Conservation (phyloP, 306 rosid species). For the Oxytropis ochrocephala region DNA sequence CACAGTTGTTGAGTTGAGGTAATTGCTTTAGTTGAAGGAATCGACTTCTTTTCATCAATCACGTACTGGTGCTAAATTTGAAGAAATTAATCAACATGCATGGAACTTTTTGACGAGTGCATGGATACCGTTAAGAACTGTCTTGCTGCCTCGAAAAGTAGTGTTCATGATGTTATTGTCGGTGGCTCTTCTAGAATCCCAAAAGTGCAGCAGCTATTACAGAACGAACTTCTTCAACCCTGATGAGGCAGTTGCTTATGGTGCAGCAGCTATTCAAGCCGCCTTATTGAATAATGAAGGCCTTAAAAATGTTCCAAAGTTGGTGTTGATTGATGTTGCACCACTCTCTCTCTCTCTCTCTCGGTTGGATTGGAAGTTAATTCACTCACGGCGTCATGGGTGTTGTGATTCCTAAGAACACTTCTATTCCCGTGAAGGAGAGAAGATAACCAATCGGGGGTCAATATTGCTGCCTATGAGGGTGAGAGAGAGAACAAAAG, state of each 20-base stretch:
- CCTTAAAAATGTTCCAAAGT: no score
- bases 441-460: constrained; percentile 12
- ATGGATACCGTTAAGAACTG: no score
- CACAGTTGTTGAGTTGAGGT: constrained; percentile 36
- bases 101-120: no score
- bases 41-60: no score
- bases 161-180: constrained; percentile 29
- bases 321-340: background rate
- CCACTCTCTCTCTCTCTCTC: background rate
- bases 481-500: constrained; percentile 48
- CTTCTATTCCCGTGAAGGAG: background rate
- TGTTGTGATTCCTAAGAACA: constrained; percentile 2
- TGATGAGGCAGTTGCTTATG: no score
- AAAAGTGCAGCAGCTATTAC: background rate
- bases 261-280: no score
- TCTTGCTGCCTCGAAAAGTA: background rate
- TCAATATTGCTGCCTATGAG: constrained; percentile 32
- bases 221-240: constrained; percentile 28
- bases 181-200: constrained; percentile 42
- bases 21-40: background rate
- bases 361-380: no score
- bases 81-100: no score
- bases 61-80: no score
- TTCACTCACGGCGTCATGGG: background rate
- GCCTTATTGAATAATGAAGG: no score